Evolutionary conservation across 2,329 filamentous ascomycete species (phyloP).

Genomic region (Ilyonectria robusta): DNA sequence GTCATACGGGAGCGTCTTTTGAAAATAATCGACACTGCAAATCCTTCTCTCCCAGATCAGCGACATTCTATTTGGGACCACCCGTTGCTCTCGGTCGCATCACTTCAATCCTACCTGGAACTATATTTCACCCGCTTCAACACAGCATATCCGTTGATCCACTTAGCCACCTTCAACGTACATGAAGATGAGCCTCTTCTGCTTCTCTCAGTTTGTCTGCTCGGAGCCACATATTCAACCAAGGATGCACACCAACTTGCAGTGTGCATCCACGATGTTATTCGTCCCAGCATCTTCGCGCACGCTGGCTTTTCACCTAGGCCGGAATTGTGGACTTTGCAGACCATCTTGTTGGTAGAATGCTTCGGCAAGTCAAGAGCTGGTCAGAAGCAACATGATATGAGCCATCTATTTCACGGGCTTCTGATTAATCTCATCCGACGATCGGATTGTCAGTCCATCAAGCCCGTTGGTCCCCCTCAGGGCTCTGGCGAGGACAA

Average conservation of each 20-base stretch:
- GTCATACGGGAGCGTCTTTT: slow-evolving; percentile 56
- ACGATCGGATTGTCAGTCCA: slow-evolving; percentile 53
- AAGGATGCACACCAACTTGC: slow-evolving; percentile 72
- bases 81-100: slow-evolving; percentile 63
- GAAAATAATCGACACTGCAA: slow-evolving; percentile 64
- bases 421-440: slow-evolving; percentile 57
- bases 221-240: slow-evolving; percentile 74
- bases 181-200: slow-evolving; percentile 65
- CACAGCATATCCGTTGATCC: slow-evolving; percentile 71
- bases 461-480: slow-evolving; percentile 45
- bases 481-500: slow-evolving; percentile 46
- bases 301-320: slow-evolving; percentile 69
- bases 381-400: slow-evolving; percentile 74
- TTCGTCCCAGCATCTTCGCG: slow-evolving; percentile 72
- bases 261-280: slow-evolving; percentile 73
- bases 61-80: slow-evolving; percentile 56
- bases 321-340: slow-evolving; percentile 73
- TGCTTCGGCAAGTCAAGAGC: slow-evolving; percentile 76
- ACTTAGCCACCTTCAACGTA: slow-evolving; percentile 70
- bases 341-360: slow-evolving; percentile 73
- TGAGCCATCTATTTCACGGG: slow-evolving; percentile 68
- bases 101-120: slow-evolving; percentile 70
- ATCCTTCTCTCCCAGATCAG: slow-evolving; percentile 62
- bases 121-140: slow-evolving; percentile 75
- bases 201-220: slow-evolving; percentile 67